Evolutionary conservation across 1,284 basidiomycete genomes (phyloP), one percentile per base, ranked within the genome.

Genomic region (Cerrena zonata): DNA sequence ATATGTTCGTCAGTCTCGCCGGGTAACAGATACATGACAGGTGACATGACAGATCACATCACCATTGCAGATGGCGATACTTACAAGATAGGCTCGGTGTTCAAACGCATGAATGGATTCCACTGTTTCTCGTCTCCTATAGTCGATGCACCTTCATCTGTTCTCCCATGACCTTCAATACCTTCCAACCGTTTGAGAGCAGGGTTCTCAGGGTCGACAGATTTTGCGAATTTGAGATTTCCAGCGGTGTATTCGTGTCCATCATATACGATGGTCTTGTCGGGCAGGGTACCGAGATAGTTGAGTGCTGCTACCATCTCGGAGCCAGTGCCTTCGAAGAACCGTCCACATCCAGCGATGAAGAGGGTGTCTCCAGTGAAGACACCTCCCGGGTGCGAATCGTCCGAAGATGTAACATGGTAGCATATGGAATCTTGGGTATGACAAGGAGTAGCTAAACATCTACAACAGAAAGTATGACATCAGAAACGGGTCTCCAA

Each of bases 321-420:
- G 10, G 76, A 69, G 1, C 86, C 85, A 2, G 80, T 85, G 38
- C 94, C 94, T 69, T 98, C 94, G 63, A 98, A 98, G 78, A 98
- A 98, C 5, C 94, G 82, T n/a, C 95, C 95, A 64, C 91, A 95
- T 5, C 94, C 94, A 3, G 80, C 91, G 56, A 91, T 80, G 74
- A 99, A 98, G 46, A 99, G 83, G 0, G 95, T 98, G 65, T 99
- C 95, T 13, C 94, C 93, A 0, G 95, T 97, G 69, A 99, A 96
- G 21, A 98, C 91, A 13, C 77, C 89, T 39, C 84, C 82, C 0
- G 83, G 79, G 56, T 81, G 81, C 34, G 72, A 58, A 30, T 67
- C 54, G 51, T 77, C 67, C 13, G 61, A 45, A 37, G 87, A 40
- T 27, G 47, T 87, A 50, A 87, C 77, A 66, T 88, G 80, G 74